Evolutionary conservation across 768 basidiomycete species (phyloP), one percentile per base, ranked within the genome.

Genomic region (Termitomyces sp.): DNA sequence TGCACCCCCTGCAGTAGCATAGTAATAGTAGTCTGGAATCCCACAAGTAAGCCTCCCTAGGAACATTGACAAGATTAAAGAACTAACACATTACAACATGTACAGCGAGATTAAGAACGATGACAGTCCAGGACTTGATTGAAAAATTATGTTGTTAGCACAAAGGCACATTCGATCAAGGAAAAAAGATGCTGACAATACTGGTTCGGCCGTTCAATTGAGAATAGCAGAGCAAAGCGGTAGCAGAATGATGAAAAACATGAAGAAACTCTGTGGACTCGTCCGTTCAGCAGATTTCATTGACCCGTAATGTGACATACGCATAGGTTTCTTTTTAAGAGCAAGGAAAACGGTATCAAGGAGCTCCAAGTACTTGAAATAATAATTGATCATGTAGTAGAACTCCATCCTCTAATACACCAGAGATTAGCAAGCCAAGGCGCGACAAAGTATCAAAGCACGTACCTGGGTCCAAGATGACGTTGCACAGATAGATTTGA

Each of bases 381-480:
- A 94, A 77, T 98, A 99, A 79, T 99, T 99, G 79, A 98, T 80
- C 80, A 98, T 94, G 78, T 99, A 98, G 78, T 92, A 98, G 68
- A 94, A 88, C 76, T 98, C 90, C 71, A 98, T 79, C 70, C 82
- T 84, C 94, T 97, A n/a, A 14, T n/a, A 26, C 22, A 67, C 9
- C 26, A 26, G 7, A 30, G 14, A 36, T 30, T 35, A 61, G 46
- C 53, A 30, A 32, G 47, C 57, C 33, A 52, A 47, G 49, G 40
- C 18, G 55, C 60, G 13, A n/a, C 50, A 49, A 36, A 63, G 42
- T 50, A 48, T 58, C 28, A 46, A 45, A 53, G 46, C 52, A 82
- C 90, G 68, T 66, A 96, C 95, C 63, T 86, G 78, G 43, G 96
- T 95, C 93, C 93, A 99, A 55, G 94, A 85, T 3, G 73, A 67